Evolutionary conservation across 1,284 basidiomycete species (phyloP).

Genomic region (Sporisorium reilianum): DNA sequence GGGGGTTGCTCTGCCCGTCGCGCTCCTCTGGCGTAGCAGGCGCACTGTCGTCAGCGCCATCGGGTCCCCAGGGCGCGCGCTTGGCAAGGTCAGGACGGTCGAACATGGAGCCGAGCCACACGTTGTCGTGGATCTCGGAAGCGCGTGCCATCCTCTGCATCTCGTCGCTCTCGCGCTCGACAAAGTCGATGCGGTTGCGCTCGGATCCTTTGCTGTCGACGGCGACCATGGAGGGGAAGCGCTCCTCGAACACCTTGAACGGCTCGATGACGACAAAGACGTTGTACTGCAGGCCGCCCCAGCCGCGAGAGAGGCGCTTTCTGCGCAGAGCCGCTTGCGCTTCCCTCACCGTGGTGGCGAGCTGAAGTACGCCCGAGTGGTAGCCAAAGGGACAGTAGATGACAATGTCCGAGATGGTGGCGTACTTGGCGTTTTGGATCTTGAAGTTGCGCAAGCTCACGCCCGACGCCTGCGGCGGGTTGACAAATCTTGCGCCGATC

Average conservation of each 20-base stretch:
- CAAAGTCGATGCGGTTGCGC: conserved; percentile 72
- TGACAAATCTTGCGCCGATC: conserved; percentile 40
- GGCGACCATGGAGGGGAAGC: conserved; percentile 73
- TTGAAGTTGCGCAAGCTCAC: conserved; percentile 65
- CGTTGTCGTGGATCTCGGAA: conserved; percentile 78
- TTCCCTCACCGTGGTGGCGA: conserved; percentile 60
- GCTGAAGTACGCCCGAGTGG: conserved; percentile 51
- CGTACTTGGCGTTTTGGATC: conserved; percentile 78
- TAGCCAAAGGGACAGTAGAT: conserved; percentile 75
- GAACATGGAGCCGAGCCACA: conserved; percentile 70
- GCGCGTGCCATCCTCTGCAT: conserved; percentile 88
- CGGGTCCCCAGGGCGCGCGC: not conserved
- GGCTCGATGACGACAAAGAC: conserved; percentile 84
- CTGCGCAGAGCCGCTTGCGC: conserved; percentile 59
- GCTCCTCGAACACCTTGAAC: conserved; percentile 73
- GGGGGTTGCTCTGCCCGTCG: conserved; percentile 76
- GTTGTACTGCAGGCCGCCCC: conserved; percentile 79
- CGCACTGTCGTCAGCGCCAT: conserved; percentile 31
- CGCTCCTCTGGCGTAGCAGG: conserved; percentile 37
- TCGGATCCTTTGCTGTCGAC: conserved; percentile 72
- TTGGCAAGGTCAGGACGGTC: conserved; percentile 49
- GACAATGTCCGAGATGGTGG: conserved; percentile 87
- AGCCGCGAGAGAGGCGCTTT: conserved; percentile 73
- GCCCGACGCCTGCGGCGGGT: conserved; percentile 52
- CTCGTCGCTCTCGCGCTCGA: conserved; percentile 81